phyloP scores from a whole-genome alignment of 805 yeast genomes.

The Lipomyces sp. region DNA sequence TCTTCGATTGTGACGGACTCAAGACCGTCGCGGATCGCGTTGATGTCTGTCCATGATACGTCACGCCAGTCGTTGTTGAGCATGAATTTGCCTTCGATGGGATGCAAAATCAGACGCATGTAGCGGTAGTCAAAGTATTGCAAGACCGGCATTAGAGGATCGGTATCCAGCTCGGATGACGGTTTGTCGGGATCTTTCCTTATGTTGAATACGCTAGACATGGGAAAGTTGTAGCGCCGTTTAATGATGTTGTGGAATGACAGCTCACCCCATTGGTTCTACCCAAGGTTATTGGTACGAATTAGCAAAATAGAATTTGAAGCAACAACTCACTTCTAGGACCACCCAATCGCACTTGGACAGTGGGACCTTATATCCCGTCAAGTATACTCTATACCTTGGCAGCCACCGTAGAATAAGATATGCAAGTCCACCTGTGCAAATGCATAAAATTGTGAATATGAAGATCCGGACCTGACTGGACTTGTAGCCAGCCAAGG shows the following conservation, averaged over 20 bases:
- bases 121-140: conserved; percentile 82
- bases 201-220: conserved; percentile 66
- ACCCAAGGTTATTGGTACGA: neutral
- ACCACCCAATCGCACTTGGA: conserved; percentile 92
- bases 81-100: conserved; percentile 81
- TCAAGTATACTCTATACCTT: conserved; percentile 64
- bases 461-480: conserved; percentile 52
- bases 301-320: neutral
- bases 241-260: conserved; percentile 61
- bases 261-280: conserved; percentile 87
- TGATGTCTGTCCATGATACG: conserved; percentile 68
- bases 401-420: conserved; percentile 87
- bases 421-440: conserved; percentile 74
- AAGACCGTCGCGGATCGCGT: conserved; percentile 61
- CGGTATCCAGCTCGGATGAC: conserved; percentile 48
- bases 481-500: conserved; percentile 85
- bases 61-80: conserved; percentile 90
- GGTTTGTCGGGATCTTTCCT: conserved; percentile 28
- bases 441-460: conserved; percentile 60
- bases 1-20: conserved; percentile 70
- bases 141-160: conserved; percentile 71
- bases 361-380: conserved; percentile 69
- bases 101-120: conserved; percentile 79
- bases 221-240: conserved; percentile 67
- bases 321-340: conserved; percentile 54